Conservation (phyloP, 306 rosid genomes). For the Dalbergia cochinchinensis region DNA sequence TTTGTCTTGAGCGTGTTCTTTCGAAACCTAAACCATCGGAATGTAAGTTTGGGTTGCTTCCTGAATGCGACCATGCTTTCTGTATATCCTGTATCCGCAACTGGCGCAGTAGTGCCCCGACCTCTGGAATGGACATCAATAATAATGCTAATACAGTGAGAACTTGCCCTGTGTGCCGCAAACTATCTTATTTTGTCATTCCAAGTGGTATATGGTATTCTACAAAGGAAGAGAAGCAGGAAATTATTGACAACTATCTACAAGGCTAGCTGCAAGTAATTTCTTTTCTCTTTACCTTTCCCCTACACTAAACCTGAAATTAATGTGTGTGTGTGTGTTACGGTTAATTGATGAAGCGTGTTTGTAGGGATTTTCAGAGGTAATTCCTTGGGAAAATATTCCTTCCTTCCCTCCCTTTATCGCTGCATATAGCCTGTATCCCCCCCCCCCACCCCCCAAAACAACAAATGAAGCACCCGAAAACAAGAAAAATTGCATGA, state of each 20-base stretch:
- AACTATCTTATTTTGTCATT: conserved; percentile 84
- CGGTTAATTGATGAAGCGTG: conserved; percentile 15
- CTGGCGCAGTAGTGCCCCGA: conserved; percentile 93
- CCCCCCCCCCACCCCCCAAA: too few species aligned
- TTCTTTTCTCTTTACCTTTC: conserved; percentile 19
- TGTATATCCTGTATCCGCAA: conserved; percentile 91
- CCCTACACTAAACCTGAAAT: not conserved
- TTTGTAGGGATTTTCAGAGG: not conserved
- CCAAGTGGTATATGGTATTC: conserved; percentile 94
- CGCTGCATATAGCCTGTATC: not conserved
- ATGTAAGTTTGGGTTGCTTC: conserved; percentile 88
- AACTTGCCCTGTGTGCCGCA: conserved; percentile 94
- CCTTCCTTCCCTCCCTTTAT: not conserved
- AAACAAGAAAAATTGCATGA: not conserved
- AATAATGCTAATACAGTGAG: conserved; percentile 70
- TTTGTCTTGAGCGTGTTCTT: conserved; percentile 86
- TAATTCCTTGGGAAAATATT: conserved; percentile 21
- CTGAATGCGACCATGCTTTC: conserved; percentile 94
- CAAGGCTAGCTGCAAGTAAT: conserved; percentile 87
- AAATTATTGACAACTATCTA: conserved; percentile 87
- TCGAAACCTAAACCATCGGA: conserved; percentile 74
- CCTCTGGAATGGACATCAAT: conserved; percentile 66
- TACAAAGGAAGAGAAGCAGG: conserved; percentile 86
- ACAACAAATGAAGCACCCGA: not conserved
- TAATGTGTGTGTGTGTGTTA: not conserved